A percentile compares a stretch with the other conserved stretches of the same genome.
These are phyloP conservation scores for Solanum medicagineum DNA, from an alignment of 257 asterid species.

Conservation along the genomic window DNA sequence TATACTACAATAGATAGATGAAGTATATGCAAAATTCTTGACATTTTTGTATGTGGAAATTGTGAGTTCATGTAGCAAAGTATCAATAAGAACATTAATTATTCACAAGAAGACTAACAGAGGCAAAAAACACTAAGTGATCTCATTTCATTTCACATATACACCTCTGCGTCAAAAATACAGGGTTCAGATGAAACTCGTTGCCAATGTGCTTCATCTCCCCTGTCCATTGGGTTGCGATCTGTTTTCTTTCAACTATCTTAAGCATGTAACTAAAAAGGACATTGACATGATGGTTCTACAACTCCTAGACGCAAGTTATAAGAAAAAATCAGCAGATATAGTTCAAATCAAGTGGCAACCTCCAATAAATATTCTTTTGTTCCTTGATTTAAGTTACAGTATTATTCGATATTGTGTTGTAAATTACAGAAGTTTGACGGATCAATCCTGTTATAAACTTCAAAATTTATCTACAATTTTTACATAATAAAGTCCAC, in stretches of 20 bases:
- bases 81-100: neutral
- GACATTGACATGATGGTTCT: neutral
- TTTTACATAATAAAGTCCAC: neutral
- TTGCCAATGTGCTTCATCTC: neutral
- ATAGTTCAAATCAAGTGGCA: conserved; percentile 30
- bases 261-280: neutral
- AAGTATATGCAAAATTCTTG: neutral
- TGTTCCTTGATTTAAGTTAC: neutral
- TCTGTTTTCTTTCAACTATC: neutral
- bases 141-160: neutral
- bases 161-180: neutral
- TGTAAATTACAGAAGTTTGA: neutral
- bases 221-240: neutral
- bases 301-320: neutral
- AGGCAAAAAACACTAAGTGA: neutral
- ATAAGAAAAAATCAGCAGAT: conserved; percentile 48
- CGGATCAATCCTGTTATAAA: neutral
- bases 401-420: neutral
- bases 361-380: conserved; percentile 18
- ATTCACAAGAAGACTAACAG: neutral
- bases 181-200: neutral
- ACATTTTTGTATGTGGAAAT: neutral
- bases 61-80: neutral
- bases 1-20: neutral
- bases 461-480: neutral